These are phyloP conservation scores for Dianthus caryophyllus DNA, from an alignment of 148 eudicot species.

Conservation along the genomic window DNA sequence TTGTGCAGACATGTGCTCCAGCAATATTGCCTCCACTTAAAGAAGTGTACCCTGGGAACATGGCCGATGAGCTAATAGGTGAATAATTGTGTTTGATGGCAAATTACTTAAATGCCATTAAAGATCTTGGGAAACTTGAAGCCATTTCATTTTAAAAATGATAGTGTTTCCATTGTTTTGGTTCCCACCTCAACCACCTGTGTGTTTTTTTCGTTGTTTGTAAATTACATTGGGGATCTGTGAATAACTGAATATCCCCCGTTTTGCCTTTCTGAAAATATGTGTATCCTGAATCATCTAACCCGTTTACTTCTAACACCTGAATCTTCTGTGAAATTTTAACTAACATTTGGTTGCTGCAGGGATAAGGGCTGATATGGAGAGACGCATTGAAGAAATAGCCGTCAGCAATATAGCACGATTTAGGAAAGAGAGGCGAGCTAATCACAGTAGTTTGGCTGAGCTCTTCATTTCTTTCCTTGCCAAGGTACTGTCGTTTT, in stretches of 20 bases:
- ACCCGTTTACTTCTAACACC: background rate
- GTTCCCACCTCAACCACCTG: background rate
- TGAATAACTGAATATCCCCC: background rate
- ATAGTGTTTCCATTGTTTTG: background rate
- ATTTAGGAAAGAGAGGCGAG: slow-evolving; percentile 40
- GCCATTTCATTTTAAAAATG: slow-evolving; percentile 7
- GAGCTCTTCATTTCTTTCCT: slow-evolving; percentile 78
- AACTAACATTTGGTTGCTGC: slow-evolving; percentile 18
- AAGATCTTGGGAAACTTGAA: background rate
- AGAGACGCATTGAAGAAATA: slow-evolving; percentile 56
- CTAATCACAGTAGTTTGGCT: slow-evolving; percentile 54
- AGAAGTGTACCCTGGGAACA: slow-evolving; percentile 81
- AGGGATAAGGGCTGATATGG: slow-evolving; percentile 80
- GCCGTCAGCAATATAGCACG: slow-evolving; percentile 50
- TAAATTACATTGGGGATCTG: background rate
- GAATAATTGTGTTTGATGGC: slow-evolving; percentile 9
- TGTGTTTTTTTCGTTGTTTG: background rate
- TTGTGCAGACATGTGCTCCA: slow-evolving; percentile 82
- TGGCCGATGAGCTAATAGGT: slow-evolving; percentile 88
- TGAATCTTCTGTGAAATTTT: background rate
- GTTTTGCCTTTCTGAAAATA: background rate
- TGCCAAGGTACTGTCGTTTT: slow-evolving; percentile 46
- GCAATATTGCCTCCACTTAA: slow-evolving; percentile 84
- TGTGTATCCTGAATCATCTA: slow-evolving; percentile 6
- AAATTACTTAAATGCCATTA: slow-evolving; percentile 5